phyloP scores from a whole-genome alignment of 495 filamentous ascomycete species.

The Neohortaea acidophila region DNA sequence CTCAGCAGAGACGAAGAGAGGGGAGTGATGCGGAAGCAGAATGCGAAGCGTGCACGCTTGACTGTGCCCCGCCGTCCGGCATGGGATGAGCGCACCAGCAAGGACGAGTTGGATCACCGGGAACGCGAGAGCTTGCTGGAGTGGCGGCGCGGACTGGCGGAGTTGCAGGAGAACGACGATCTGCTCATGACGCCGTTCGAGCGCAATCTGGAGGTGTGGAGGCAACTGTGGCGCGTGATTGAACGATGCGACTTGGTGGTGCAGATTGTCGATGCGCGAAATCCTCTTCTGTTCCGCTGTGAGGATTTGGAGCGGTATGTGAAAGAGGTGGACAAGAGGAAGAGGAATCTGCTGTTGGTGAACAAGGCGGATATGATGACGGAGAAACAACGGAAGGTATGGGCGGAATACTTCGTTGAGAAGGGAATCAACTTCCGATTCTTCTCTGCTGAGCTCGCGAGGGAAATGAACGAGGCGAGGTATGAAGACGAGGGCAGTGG shows the following conservation, averaged over 20 bases:
- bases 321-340: constrained; percentile 73
- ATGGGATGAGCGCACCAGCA: constrained; percentile 77
- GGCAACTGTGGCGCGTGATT: constrained; percentile 96
- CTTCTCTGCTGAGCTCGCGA: constrained; percentile 87
- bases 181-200: constrained; percentile 97
- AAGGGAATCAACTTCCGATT: constrained; percentile 77
- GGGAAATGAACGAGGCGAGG: constrained; percentile 64
- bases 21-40: constrained; percentile 61
- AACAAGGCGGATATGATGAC: constrained; percentile 99
- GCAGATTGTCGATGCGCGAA: constrained; percentile 95
- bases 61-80: constrained; percentile 81
- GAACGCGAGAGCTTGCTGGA: constrained; percentile 71
- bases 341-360: constrained; percentile 83
- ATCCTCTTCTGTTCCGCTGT: constrained; percentile 83
- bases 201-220: constrained; percentile 94
- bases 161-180: constrained; percentile 83
- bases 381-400: constrained; percentile 60
- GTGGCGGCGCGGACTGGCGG: constrained; percentile 82
- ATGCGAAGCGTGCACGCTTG: constrained; percentile 55
- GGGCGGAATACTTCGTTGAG: constrained; percentile 78
- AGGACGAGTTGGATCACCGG: constrained; percentile 57
- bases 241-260: constrained; percentile 91
- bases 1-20: constrained; percentile 78
- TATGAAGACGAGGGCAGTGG: constrained; percentile 31
- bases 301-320: constrained; percentile 91